Conservation (phyloP, 768 basidiomycete species). For the Lactarius sanguifluus region DNA sequence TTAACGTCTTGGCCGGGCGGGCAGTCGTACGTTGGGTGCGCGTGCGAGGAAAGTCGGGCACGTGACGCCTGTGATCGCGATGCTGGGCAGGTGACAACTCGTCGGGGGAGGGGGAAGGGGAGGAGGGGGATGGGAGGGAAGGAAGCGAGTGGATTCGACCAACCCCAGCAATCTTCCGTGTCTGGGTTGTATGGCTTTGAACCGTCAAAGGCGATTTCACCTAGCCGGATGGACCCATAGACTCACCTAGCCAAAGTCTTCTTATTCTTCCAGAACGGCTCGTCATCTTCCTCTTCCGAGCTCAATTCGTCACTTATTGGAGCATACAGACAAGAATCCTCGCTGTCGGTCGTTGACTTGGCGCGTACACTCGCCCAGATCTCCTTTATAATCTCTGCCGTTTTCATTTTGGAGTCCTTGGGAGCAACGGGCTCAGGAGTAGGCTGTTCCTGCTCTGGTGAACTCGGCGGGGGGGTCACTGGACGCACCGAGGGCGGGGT, state of each 20-base stretch:
- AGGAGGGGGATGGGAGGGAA: conserved; percentile 20
- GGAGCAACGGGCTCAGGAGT: conserved; percentile 37
- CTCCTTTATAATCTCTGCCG: conserved; percentile 58
- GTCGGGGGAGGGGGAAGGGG: not conserved
- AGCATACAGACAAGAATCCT: conserved; percentile 36
- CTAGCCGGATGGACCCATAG: not conserved
- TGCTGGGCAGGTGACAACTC: not conserved
- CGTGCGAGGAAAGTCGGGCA: not conserved
- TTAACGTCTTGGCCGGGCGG: not conserved
- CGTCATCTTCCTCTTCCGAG: conserved; percentile 29
- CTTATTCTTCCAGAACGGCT: conserved; percentile 24
- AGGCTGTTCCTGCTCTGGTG: conserved; percentile 27
- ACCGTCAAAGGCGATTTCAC: not conserved
- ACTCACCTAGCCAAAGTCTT: conserved; percentile 9
- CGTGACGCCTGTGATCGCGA: not conserved
- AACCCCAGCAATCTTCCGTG: not conserved
- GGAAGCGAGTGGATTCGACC: not conserved
- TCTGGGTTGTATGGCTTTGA: not conserved
- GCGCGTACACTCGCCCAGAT: conserved; percentile 59
- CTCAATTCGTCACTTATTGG: conserved; percentile 34
- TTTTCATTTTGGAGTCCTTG: conserved; percentile 42
- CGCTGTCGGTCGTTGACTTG: conserved; percentile 44
- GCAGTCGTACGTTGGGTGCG: conserved; percentile 6
- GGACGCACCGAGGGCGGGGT: conserved; percentile 27
- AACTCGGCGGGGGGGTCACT: conserved; percentile 33